These are phyloP conservation scores for Candida xyloterini DNA, from an alignment of 805 yeast genomes.

Conservation along the genomic window DNA sequence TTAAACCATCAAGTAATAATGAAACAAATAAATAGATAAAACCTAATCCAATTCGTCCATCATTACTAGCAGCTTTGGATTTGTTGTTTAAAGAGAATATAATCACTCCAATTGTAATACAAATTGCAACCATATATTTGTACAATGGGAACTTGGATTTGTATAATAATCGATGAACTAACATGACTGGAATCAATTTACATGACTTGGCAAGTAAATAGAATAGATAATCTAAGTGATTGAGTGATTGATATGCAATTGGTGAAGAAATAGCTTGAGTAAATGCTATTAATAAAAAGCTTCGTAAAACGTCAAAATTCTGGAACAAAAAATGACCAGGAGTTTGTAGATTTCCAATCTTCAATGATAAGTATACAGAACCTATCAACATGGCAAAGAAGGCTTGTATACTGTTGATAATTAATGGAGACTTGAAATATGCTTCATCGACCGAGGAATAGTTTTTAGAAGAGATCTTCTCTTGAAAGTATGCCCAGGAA, in stretches of 20 bases:
- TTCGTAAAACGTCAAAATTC: constrained; percentile 30
- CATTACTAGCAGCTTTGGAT: constrained; percentile 32
- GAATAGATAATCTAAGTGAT: constrained; percentile 83
- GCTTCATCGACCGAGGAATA: constrained; percentile 45
- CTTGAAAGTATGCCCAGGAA: constrained; percentile 92
- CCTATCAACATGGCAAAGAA: constrained; percentile 71
- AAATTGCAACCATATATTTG: constrained; percentile 72
- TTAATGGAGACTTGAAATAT: constrained; percentile 68
- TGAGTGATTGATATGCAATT: constrained; percentile 71
- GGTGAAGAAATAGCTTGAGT: constrained; percentile 84
- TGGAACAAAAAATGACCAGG: constrained; percentile 36
- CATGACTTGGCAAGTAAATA: constrained; percentile 88
- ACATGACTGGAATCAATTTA: constrained; percentile 90
- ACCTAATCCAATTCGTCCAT: constrained; percentile 52
- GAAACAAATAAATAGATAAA: constrained; percentile 55
- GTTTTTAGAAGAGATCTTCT: constrained; percentile 73
- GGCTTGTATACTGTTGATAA: constrained; percentile 76
- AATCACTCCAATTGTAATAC: constrained; percentile 82
- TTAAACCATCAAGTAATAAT: constrained; percentile 82
- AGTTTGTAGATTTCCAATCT: constrained; percentile 29
- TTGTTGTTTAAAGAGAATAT: constrained; percentile 53
- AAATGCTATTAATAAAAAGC: constrained; percentile 53
- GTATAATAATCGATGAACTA: constrained; percentile 72
- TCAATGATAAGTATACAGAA: constrained; percentile 46
- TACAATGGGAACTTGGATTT: constrained; percentile 66